These are phyloP conservation scores for Starmerella kuoi DNA, from an alignment of 805 yeast species.

Conservation along the genomic window DNA sequence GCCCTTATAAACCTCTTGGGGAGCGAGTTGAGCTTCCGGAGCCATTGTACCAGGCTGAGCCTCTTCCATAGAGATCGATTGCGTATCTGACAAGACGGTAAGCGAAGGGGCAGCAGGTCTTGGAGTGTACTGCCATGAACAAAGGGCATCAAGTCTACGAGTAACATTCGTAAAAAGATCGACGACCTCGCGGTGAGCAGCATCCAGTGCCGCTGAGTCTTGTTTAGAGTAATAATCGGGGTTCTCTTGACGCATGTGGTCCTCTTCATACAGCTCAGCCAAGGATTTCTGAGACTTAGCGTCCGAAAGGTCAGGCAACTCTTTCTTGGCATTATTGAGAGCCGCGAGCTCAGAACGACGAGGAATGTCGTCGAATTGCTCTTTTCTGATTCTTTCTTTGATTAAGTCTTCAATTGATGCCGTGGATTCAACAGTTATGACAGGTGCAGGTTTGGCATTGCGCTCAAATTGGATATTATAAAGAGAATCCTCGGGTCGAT, in stretches of 20 bases:
- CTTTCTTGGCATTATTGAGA: slow-evolving; percentile 8
- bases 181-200: slow-evolving; percentile 67
- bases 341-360: slow-evolving; percentile 41
- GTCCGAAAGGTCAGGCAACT: slow-evolving; percentile 58
- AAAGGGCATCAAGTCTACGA: slow-evolving; percentile 70
- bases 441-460: slow-evolving; percentile 90
- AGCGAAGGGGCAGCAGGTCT: slow-evolving; percentile 71
- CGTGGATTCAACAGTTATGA: slow-evolving; percentile 78
- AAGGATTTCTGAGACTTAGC: slow-evolving; percentile 74
- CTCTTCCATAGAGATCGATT: slow-evolving; percentile 85
- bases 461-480: slow-evolving; percentile 80
- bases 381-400: slow-evolving; percentile 61
- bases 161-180: slow-evolving; percentile 49
- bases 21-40: slow-evolving; percentile 67
- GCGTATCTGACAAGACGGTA: slow-evolving; percentile 69
- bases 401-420: slow-evolving; percentile 81
- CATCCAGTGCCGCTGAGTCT: slow-evolving; percentile 50
- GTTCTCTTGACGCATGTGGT: slow-evolving; percentile 35
- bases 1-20: slow-evolving; percentile 74
- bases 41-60: slow-evolving; percentile 85
- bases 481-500: slow-evolving; percentile 75
- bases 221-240: slow-evolving; percentile 36
- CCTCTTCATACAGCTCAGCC: slow-evolving; percentile 87
- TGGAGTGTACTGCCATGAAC: slow-evolving; percentile 92
- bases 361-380: slow-evolving; percentile 72